Base-by-base conservation (phyloP, 2,329 filamentous ascomycete genomes). In the Pseudogymnoascus verrucosus region DNA sequence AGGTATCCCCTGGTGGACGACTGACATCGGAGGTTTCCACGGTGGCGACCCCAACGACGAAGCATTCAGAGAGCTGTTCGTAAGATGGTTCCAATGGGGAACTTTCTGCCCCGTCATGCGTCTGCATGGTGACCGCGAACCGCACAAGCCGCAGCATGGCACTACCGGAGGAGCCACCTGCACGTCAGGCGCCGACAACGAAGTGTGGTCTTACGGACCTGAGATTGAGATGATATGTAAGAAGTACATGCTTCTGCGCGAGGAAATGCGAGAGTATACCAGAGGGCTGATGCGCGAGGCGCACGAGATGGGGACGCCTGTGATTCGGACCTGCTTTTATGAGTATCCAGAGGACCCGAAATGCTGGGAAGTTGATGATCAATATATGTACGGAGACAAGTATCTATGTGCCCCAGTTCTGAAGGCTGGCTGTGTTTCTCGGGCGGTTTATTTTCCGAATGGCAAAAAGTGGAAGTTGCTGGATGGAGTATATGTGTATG, bases 71-170 rank as follows among this genome's bases (percentile, higher is more conserved):
- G 86, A 89, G 69, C 74, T 89, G 0, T 84, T 89, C 64, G 81
- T 85, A 1, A 76, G 87, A 1, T 89, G 86, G 87, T 89, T 89
- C 71, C 86, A 89, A 68, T 89, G 85, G 84, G 86, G 82, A 0
- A 76, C 84, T 0, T 89, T 86, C 69, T 87, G 84, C 64, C 86
- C 86, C 0, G 86, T 89, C 1, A 86, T 89, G 80, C 76, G 87
- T 2, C 76, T 89, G 0, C 86, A 89, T 67, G 87, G 87, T 5
- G 84, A 88, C 69, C 79, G 86, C 0, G 84, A 87, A 70, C 87
- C 86, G 0, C 78, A 80, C 67, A 74, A 83, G 73, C 71, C 78
- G 63, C 67, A 81, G 71, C 65, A 66, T 21, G 67, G 68, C 4
- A 66, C 34, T 7, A 64, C 61, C 0, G 68, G 68, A 19, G 69